A percentile compares a stretch with the other conserved stretches of the same genome.
Evolutionary conservation across 805 yeast species (phyloP).

Genomic region (Saitoella complicata): DNA sequence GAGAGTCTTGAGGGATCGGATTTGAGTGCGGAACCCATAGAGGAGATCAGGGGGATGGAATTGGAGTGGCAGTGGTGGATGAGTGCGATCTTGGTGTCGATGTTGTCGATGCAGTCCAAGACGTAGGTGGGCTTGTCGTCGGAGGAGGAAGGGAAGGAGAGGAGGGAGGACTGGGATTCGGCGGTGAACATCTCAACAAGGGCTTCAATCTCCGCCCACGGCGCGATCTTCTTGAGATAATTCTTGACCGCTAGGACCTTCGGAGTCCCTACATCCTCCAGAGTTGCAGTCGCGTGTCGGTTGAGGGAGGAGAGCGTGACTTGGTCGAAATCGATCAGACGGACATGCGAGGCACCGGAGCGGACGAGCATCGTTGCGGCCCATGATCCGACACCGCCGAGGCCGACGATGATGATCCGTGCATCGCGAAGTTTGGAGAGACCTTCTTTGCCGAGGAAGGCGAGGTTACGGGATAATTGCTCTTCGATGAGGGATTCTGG

Average conservation of each 20-base stretch:
- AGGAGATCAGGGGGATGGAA: constrained; percentile 55
- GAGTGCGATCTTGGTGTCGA: constrained; percentile 90
- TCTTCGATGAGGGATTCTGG: constrained; percentile 52
- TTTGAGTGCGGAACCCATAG: constrained; percentile 97
- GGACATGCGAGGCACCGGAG: constrained; percentile 67
- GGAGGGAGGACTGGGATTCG: constrained; percentile 42
- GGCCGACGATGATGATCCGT: constrained; percentile 69
- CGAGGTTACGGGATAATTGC: constrained; percentile 86
- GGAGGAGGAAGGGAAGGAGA: constrained; percentile 38
- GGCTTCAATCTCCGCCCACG: constrained; percentile 82
- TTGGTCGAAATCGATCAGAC: constrained; percentile 89
- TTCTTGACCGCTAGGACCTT: constrained; percentile 66
- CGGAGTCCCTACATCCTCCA: constrained; percentile 80
- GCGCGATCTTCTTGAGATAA: constrained; percentile 63
- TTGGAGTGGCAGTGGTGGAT: constrained; percentile 52
- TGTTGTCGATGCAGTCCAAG: constrained; percentile 91
- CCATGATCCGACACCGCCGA: constrained; percentile 99
- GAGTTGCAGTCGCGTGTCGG: constrained; percentile 87
- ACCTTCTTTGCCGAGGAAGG: constrained; percentile 78
- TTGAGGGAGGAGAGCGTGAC: constrained; percentile 82
- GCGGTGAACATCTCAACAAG: constrained; percentile 62
- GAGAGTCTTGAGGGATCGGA: constrained; percentile 87
- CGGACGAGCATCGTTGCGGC: constrained; percentile 80
- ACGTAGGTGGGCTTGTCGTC: constrained; percentile 51
- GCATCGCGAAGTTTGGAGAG: constrained; percentile 55